These are phyloP conservation scores for Neurospora sublineolata DNA, from an alignment of 495 filamentous ascomycete genomes.

Conservation along the genomic window DNA sequence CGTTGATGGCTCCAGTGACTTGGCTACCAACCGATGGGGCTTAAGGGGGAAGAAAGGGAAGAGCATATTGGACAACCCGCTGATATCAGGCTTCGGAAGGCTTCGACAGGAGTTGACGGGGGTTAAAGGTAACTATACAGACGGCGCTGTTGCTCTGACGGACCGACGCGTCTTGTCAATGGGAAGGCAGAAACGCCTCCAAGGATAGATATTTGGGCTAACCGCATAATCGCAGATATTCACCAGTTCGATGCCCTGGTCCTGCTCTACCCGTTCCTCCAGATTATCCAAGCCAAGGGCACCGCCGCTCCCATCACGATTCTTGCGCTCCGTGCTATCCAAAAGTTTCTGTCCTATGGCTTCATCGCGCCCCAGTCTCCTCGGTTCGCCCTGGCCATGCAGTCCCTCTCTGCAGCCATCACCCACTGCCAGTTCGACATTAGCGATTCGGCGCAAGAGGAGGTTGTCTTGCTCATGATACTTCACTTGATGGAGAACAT, in stretches of 20 bases:
- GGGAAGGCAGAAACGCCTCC: neutral
- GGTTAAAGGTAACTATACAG: slow-evolving; percentile 54
- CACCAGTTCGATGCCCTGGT: slow-evolving; percentile 79
- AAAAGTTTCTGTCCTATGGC: slow-evolving; percentile 93
- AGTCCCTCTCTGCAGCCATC: slow-evolving; percentile 83
- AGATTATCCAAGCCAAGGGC: slow-evolving; percentile 92
- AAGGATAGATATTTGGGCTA: slow-evolving; percentile 1
- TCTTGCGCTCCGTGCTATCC: slow-evolving; percentile 85
- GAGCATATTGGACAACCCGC: slow-evolving; percentile 95
- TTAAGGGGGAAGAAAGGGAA: slow-evolving; percentile 92
- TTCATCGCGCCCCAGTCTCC: slow-evolving; percentile 76
- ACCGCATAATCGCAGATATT: slow-evolving; percentile 49
- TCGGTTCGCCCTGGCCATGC: slow-evolving; percentile 82
- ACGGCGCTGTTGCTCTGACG: neutral
- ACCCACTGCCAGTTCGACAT: slow-evolving; percentile 98
- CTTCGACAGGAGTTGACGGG: slow-evolving; percentile 78
- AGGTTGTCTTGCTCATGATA: slow-evolving; percentile 87
- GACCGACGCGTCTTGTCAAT: neutral
- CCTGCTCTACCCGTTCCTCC: slow-evolving; percentile 87
- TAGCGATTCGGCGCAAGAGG: slow-evolving; percentile 85
- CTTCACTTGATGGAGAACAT: slow-evolving; percentile 97
- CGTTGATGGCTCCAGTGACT: slow-evolving; percentile 26
- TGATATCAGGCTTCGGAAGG: slow-evolving; percentile 90
- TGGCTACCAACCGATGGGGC: slow-evolving; percentile 61
- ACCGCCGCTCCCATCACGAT: slow-evolving; percentile 95